phyloP scores from a whole-genome alignment of 2,329 filamentous ascomycete genomes.

The Exophiala mesophila region DNA sequence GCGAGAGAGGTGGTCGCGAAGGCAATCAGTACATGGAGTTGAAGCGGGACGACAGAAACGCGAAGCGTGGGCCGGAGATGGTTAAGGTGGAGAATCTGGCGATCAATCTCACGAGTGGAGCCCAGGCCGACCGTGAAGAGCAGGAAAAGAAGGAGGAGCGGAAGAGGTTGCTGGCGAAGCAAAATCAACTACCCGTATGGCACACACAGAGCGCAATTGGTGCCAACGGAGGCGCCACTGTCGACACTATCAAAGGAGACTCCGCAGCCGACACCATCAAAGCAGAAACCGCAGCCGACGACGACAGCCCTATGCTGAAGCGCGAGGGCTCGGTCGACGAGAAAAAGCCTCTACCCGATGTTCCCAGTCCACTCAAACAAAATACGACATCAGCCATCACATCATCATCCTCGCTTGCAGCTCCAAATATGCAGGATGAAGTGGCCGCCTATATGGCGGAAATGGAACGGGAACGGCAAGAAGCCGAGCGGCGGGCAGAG shows the following conservation, averaged over 20 bases:
- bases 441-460: constrained; percentile 20
- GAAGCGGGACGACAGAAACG: constrained; percentile 30
- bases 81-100: constrained; percentile 43
- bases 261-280: neutral
- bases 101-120: constrained; percentile 45
- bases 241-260: constrained; percentile 10
- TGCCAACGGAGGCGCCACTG: constrained; percentile 5
- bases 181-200: constrained; percentile 51
- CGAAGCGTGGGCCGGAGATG: constrained; percentile 37
- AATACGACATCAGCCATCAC: constrained; percentile 2
- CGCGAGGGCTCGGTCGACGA: constrained; percentile 23
- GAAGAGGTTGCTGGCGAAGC: constrained; percentile 46
- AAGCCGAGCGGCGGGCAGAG: constrained; percentile 18
- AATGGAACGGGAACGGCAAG: constrained; percentile 21
- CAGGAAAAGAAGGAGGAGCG: constrained; percentile 44
- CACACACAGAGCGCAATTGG: constrained; percentile 35
- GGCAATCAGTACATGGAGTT: constrained; percentile 41
- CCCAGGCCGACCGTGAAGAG: constrained; percentile 39
- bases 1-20: constrained; percentile 35
- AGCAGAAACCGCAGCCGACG: too few species aligned
- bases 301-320: constrained; percentile 5
- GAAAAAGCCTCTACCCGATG: constrained; percentile 10
- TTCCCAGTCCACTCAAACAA: neutral
- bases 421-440: constrained; percentile 13
- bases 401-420: neutral